Evolutionary conservation across 164 flowering plant genomes (phyloP).

Genomic region (Stephania cephalantha): DNA sequence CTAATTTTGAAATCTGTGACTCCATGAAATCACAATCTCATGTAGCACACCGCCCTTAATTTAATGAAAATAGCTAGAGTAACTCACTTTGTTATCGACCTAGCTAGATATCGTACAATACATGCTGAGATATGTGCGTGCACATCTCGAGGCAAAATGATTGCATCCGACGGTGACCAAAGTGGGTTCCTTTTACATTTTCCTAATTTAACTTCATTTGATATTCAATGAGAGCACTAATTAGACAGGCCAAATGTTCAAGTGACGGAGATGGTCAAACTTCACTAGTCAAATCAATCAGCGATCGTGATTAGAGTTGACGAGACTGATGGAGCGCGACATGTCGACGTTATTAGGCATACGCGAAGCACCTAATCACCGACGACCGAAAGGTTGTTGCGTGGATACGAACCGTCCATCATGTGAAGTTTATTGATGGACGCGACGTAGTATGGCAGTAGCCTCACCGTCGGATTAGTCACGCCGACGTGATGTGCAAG

Average conservation of each 20-base stretch:
- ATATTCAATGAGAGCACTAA: background rate
- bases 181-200: too few relatives aligned
- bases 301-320: background rate
- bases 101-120: too few relatives aligned
- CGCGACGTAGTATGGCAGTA: background rate
- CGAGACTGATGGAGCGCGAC: background rate
- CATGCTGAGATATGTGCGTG: too few relatives aligned
- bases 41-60: too few relatives aligned
- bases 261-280: background rate
- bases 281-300: background rate
- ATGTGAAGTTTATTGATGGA: background rate
- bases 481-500: background rate
- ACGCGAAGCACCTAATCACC: background rate
- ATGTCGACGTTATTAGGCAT: background rate
- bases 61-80: too few relatives aligned
- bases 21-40: too few relatives aligned
- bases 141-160: too few relatives aligned
- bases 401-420: background rate
- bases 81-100: too few relatives aligned
- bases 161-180: too few relatives aligned
- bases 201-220: too few relatives aligned
- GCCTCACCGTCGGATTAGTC: slow-evolving; percentile 1
- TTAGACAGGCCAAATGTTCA: background rate
- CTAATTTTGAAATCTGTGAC: too few relatives aligned
- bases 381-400: background rate